Evolutionary conservation across 2,329 filamentous ascomycete genomes (phyloP), one percentile per base, ranked within the genome.

Genomic region (Trichoderma lentiforme): DNA sequence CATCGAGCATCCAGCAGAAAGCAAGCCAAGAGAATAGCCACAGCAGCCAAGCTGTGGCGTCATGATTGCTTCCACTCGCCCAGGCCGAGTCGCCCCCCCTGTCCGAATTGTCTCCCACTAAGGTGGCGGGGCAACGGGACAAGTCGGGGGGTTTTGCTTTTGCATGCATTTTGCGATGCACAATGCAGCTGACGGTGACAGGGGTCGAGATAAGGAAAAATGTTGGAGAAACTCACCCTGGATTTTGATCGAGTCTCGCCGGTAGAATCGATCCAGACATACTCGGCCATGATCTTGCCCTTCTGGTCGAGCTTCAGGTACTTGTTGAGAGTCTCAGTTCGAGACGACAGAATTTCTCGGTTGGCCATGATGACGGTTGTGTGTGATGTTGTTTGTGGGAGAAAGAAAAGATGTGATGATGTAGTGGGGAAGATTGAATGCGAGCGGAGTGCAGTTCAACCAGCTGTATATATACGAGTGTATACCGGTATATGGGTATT

Each of bases 211-310:
- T 69, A 71, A 63, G 68, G 47, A 32, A 63, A 68, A 66, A 21
- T 21, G 21, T 14, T 21, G 30, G 32, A 28, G 26, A 75, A 53
- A 87, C 93, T 88, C 88, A 98, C 95, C 89, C 94, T 97, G 81
- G 93, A 95, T 88, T 98, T 99, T 82, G 94, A 97, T 80, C 96
- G 94, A 78, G 93, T 89, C 80, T 92, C 91, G 82, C 95, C 94
- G 76, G 86, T 84, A 76, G 92, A 87, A 81, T 98, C 95, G 82
- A 98, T 92, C 95, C 95, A 98, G 87, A 98, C 91, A 86, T 98
- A 98, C 86, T 98, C 95, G 81, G 94, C 95, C 84, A 97, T 96
- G 81, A 97, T 87, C 78, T 86, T 86, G 83, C 94, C 95, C 83
- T 92, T 93, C 87, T 98, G 95, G 83, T 94, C 92, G 79, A 98